Percentiles rank a stretch among this genome's conserved stretches.
phyloP scores from a whole-genome alignment of 108 stramenopile genomes.

The Cyclotella baltica region DNA sequence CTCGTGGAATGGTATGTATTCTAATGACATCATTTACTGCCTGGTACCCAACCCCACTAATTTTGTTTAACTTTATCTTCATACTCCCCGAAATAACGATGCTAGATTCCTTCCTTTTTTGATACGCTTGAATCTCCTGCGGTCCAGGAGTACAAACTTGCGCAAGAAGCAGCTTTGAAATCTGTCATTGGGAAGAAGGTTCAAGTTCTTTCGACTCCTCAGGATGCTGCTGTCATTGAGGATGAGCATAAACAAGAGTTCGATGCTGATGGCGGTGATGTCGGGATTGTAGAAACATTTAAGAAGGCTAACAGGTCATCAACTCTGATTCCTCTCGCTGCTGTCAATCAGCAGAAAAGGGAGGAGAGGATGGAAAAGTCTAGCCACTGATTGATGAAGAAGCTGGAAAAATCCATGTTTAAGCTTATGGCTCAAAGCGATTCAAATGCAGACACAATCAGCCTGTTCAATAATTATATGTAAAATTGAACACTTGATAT shows the following conservation, averaged over 20 bases:
- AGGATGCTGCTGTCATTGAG: too few species aligned
- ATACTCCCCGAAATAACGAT: too few species aligned
- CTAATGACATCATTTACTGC: background rate
- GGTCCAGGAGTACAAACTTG: constrained; percentile 14
- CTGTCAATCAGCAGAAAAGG: background rate
- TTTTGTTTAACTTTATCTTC: background rate
- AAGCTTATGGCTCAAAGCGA: too few species aligned
- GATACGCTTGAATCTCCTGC: constrained; percentile 33
- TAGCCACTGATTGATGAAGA: background rate
- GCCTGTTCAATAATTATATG: too few species aligned
- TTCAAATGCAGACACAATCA: too few species aligned
- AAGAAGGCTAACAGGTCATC: background rate
- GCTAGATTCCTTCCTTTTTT: constrained; percentile 34
- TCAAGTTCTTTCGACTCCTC: too few species aligned
- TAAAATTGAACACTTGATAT: too few species aligned
- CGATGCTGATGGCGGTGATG: background rate
- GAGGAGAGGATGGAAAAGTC: background rate
- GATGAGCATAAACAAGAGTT: background rate
- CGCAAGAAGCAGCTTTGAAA: constrained; percentile 10
- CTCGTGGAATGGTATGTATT: constrained; percentile 14
- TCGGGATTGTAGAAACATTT: background rate
- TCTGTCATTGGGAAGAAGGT: background rate
- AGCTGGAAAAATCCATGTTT: too few species aligned
- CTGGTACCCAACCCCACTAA: background rate
- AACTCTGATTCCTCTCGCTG: background rate